Evolutionary conservation across 306 rosid genomes (phyloP), one percentile per base, ranked within the genome.

Genomic region (Myrica gale): DNA sequence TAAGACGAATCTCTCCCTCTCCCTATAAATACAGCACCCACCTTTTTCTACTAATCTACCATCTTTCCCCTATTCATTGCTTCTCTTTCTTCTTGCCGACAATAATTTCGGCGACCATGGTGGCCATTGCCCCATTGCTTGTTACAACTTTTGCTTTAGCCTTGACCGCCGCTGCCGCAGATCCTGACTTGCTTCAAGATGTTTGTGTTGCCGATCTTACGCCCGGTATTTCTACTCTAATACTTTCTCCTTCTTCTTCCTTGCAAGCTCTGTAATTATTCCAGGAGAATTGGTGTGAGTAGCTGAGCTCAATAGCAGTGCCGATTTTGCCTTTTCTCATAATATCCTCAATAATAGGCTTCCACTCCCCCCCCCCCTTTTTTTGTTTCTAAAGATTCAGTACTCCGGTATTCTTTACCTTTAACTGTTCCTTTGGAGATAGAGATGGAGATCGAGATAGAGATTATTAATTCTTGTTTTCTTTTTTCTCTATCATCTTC

Each of bases 161-260:
- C 73, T 66, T 83, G 5, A 74, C 83, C 71, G 74, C 76, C 62
- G 52, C 80, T 50, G 65, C 83, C 20, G 88, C 97, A 76, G 98
- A 95, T 83, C 89, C 93, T 10, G 98, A 92, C 84, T 5, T 66
- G 79, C 96, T 95, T 83, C 98, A 95, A 85, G 98, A 95, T 69
- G 72, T 94, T 12, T 95, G 98, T 55, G 96, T 92, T 0, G 98
- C 98, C 19, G 92, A 92, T 86, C 89, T 83, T 76, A 5, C 78
- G 60, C 87, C 97, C 0, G 89, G 98, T 95, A 83, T 41, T 20
- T 70, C 82, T 37, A 4, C 4, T 9, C 61, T 48, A 46, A 5
- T 19, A 63, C 17, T 44, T 56, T 71, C 17, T 10, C 23, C 6
- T 6, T 41, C 12, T 66, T 66, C 4, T 9, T 45, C 32, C 5